Evolutionary conservation across 208 protist species (phyloP), one percentile per base, ranked within the genome.

Genomic region (Wallacemonas rigidus): DNA sequence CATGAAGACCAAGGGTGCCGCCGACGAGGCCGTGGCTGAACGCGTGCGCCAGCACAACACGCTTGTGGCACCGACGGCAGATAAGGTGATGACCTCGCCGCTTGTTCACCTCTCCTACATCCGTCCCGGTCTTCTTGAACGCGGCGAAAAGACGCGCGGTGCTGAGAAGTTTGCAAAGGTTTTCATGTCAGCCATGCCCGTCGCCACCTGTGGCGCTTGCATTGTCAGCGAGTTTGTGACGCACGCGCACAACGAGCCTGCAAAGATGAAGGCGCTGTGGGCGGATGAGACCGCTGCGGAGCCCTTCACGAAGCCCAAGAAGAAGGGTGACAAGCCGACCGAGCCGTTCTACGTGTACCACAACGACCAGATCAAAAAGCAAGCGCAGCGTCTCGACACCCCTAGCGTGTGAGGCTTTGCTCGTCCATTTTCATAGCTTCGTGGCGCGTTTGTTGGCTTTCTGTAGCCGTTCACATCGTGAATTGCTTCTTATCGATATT

Each of bases 121-220:
- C 38, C 85, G 77, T 26, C 90, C 90, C 2, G 87, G 87, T 2
- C 64, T 90, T 17, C 73, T 95, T n/a, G 69, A 87, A 17, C 82
- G 90, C 4, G 77, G 82, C 39, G 78, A 81, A 2, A 88, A 87
- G 76, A 73, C 80, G 26, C 81, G 90, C 6, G n/a, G 14, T 9
- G 77, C 69, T 12, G 89, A 95, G 63, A 83, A 81, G 62, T 36
- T 95, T 9, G 72, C 56, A 11, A 79, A 80, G 38, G 60, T 77
- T 5, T 50, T 95, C 64, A 9, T 88, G 26, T 41, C 71, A 1
- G 75, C 71, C 17, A 64, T 94, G 0, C 79, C 83, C 48, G 89
- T 89, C 17, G 78, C 81, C 69, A 81, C 44, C 54, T 91, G 83
- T 67, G 89, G 84, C 0, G 62, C 62, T 11, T 82, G 81, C 38